phyloP scores from a whole-genome alignment of 192 early-diverging fungal species.

The Thamnidium elegans region DNA sequence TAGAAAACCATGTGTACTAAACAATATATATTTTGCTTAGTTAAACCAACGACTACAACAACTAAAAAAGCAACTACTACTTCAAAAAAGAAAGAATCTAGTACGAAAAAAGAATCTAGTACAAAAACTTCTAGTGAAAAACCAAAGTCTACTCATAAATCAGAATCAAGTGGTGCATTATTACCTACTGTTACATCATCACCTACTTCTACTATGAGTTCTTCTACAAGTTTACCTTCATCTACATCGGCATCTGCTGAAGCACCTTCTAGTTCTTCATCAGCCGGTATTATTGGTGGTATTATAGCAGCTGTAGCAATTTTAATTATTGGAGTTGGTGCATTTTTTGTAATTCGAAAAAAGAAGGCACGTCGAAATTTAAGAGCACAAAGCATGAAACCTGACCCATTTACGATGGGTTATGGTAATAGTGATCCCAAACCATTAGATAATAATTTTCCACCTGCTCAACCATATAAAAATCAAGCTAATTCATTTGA shows the following conservation, averaged over 20 bases:
- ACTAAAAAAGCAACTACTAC: no score
- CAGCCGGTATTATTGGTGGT: slow-evolving; percentile 27
- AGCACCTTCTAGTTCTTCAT: not conserved
- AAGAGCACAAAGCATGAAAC: not conserved
- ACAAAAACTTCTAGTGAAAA: no score
- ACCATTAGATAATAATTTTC: slow-evolving; percentile 10
- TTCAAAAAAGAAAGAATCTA: no score
- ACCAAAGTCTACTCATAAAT: no score
- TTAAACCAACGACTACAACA: no score
- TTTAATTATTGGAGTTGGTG: slow-evolving; percentile 18
- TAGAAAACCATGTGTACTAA: no score
- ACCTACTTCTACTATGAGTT: not conserved
- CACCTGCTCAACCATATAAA: not conserved
- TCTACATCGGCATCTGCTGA: not conserved
- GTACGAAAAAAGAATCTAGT: no score
- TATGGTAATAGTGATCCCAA: slow-evolving; percentile 20
- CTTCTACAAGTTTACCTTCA: not conserved
- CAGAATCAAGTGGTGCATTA: no score
- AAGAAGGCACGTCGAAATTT: slow-evolving; percentile 4
- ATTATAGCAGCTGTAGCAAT: slow-evolving; percentile 26
- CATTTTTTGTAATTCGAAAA: slow-evolving; percentile 20
- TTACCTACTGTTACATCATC: not conserved
- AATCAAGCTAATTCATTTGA: not conserved
- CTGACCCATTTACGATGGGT: slow-evolving; percentile 33
- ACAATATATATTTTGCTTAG: no score